phyloP scores from a whole-genome alignment of 176 grass and related monocot genomes.

The Carex parvula region DNA sequence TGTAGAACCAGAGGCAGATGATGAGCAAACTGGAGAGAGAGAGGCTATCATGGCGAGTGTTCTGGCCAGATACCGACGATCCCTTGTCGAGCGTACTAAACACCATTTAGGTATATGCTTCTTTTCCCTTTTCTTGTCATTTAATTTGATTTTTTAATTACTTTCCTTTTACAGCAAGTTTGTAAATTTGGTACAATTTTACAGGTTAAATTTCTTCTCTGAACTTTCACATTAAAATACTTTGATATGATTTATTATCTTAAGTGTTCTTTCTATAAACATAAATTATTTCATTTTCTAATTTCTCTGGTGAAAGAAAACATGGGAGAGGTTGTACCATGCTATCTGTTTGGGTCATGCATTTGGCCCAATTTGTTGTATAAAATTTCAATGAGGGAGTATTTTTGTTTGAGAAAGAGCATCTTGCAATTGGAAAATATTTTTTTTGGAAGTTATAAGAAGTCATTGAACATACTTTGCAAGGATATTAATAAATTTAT shows the following conservation, averaged over 20 bases:
- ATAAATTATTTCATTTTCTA: not conserved
- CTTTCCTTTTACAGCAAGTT: not conserved
- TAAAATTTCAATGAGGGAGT: not conserved
- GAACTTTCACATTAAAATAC: not conserved
- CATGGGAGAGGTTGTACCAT: not conserved
- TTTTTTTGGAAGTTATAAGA: not conserved
- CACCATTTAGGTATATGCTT: slow-evolving; percentile 60
- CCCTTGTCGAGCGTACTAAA: slow-evolving; percentile 72
- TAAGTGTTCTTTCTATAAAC: not conserved
- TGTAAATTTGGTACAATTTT: not conserved
- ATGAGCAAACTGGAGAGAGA: slow-evolving; percentile 69
- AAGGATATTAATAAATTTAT: not conserved
- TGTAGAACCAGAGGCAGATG: slow-evolving; percentile 75
- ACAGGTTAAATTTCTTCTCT: not conserved
- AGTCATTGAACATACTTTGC: not conserved
- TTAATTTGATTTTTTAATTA: not conserved
- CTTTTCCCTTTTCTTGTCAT: not conserved
- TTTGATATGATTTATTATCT: not conserved
- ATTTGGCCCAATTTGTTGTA: not conserved
- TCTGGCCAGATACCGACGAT: slow-evolving; percentile 58
- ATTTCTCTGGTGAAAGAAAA: not conserved
- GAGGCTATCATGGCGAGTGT: slow-evolving; percentile 84
- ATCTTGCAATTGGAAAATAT: not conserved
- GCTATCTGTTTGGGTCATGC: not conserved
- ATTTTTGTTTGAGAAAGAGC: not conserved